A percentile compares a stretch with the other conserved stretches of the same genome.
phyloP scores from a whole-genome alignment of 352 stramenopile genomes.

The Plasmopara viticola region DNA sequence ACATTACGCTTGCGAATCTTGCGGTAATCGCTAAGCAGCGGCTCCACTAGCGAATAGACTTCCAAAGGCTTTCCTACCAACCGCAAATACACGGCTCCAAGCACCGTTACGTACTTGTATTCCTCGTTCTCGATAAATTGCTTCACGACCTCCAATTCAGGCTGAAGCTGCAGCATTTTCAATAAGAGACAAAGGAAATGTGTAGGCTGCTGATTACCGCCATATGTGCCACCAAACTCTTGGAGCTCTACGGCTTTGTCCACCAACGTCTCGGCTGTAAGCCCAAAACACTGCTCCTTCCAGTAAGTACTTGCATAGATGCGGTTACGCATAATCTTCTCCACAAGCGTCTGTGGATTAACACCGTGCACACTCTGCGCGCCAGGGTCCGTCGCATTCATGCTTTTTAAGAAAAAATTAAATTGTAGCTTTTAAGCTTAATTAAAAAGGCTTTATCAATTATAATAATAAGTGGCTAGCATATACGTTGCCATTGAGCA shows the following conservation, averaged over 20 bases:
- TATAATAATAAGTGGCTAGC: too few species aligned
- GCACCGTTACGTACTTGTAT: constrained; percentile 96
- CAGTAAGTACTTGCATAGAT: constrained; percentile 95
- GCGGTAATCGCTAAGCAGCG: constrained; percentile 94
- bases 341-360: constrained; percentile 96
- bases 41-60: constrained; percentile 93
- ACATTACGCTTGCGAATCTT: constrained; percentile 88
- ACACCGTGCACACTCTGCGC: constrained; percentile 92
- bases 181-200: constrained; percentile 97
- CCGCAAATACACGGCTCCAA: constrained; percentile 95
- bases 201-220: constrained; percentile 93
- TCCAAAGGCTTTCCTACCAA: constrained; percentile 90
- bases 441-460: background rate
- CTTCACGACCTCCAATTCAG: constrained; percentile 91
- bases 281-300: constrained; percentile 98
- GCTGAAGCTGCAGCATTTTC: constrained; percentile 98
- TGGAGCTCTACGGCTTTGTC: constrained; percentile 94
- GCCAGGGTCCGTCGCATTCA: constrained; percentile 90
- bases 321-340: constrained; percentile 98
- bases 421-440: too few species aligned
- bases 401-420: constrained; percentile 2
- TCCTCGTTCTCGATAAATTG: constrained; percentile 96
- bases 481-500: too few species aligned
- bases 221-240: constrained; percentile 91
- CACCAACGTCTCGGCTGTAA: constrained; percentile 93